Percentiles rank a stretch among this genome's conserved stretches.
Conservation (phyloP, 1,284 basidiomycete species). For the Lentinula novae-zelandiae region DNA sequence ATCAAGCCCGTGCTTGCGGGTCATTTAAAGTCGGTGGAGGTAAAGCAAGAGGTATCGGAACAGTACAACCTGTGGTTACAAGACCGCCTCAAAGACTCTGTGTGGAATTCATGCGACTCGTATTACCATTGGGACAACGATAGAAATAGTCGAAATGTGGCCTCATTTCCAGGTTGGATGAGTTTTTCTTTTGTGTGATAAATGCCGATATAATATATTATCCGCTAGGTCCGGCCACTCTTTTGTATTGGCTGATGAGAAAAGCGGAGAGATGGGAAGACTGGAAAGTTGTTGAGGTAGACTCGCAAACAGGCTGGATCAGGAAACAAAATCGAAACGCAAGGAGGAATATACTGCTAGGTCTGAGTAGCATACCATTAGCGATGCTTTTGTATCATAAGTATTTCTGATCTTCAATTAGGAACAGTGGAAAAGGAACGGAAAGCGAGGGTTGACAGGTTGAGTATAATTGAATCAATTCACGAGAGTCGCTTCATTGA, state of each 20-base stretch:
- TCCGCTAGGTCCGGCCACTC: constrained; percentile 44
- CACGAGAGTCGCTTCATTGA: too few species aligned
- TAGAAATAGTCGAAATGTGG: constrained; percentile 17
- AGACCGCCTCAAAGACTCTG: constrained; percentile 35
- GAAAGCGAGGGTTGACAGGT: not conserved
- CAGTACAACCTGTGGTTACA: constrained; percentile 47
- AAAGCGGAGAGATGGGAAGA: constrained; percentile 32
- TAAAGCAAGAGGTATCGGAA: constrained; percentile 37
- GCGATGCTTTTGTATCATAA: not conserved
- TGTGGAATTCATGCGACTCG: constrained; percentile 47
- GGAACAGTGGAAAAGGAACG: not conserved
- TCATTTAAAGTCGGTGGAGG: constrained; percentile 41
- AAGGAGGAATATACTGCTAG: not conserved
- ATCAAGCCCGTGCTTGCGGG: constrained; percentile 45
- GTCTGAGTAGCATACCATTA: not conserved
- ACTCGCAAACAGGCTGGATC: constrained; percentile 23
- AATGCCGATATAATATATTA: constrained; percentile 24
- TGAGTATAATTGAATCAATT: too few species aligned
- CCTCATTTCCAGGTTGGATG: not conserved
- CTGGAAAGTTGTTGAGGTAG: constrained; percentile 34
- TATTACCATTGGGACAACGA: constrained; percentile 40
- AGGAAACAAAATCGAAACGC: constrained; percentile 5
- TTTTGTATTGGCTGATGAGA: constrained; percentile 48
- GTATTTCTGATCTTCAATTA: not conserved
- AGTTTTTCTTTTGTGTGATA: constrained; percentile 23